Base-by-base conservation (phyloP, 164 flowering plant species). In the Santalum album region DNA sequence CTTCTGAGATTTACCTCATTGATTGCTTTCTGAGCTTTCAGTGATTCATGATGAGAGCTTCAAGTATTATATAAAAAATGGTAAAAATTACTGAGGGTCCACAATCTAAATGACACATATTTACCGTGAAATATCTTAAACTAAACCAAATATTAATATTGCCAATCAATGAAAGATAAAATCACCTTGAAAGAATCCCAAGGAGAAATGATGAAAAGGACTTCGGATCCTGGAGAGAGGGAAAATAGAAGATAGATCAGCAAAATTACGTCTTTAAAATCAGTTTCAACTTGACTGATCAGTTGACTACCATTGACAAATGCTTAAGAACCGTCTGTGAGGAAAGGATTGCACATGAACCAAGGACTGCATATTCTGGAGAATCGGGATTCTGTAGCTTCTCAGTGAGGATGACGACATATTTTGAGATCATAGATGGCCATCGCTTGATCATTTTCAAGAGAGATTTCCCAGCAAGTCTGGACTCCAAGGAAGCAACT, bases 21-120 rank as follows among this genome's bases (percentile, higher is more conserved):
- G 61, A 92, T 92, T 56, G 96, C 95, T 72, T 92, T 92, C 71
- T 92, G 99, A 55, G 90, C 71, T 77, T 89, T 89, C 67, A 82
- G 69, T 25, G 99, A 76, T 75, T 87, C 99, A 62, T 92, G 94
- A 73, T 85, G 96, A 22, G 96, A 89, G 68, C 99, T 92, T 66
- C 71, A 78, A 64, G 36, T 27, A 45, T 40, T 17, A 5, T 17
- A 17, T 17, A 5, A 39, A 45, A n/a, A 43, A 11, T 6, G 25
- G 6, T 66, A 25, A 34, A 18, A 56, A n/a, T n/a, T 40, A 43
- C 51, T 57, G 22, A 61, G 52, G 44, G 35, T 55, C 48, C 34
- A 62, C 25, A 53, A 7, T 23, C 14, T 25, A 16, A 20, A 32
- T n/a, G 36, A 1, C 40, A 53, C 32, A 4, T 40, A 26, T 1